Evolutionary conservation across 257 asterid species (phyloP), one percentile per base, ranked within the genome.

Genomic region (Gentiana macrophylla): DNA sequence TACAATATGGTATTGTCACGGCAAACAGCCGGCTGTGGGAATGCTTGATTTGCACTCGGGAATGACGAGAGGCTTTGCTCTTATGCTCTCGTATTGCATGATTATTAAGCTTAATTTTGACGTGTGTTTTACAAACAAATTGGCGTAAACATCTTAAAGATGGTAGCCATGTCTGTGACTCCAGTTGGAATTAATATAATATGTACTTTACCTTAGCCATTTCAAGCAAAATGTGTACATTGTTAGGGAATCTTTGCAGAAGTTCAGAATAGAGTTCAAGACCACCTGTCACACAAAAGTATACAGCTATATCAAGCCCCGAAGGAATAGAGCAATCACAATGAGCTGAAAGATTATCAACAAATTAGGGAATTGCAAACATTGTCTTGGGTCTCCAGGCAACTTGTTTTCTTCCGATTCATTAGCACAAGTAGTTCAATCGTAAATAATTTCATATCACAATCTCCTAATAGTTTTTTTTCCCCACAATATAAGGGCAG

Each of bases 241-340:
- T 92, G 79, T 81, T 79, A 35, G 98, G 98, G 76, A 92, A 92
- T 65, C 94, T 90, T 70, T 80, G 95, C 67, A 92, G 78, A 67
- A 92, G 94, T 76, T 92, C 97, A 36, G 85, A 70, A 68, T 80
- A 88, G 63, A 83, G 70, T 63, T 92, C 98, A 79, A 92, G 66
- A 46, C 97, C 98, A 71, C 94, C 98, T 91, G 86, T 68, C 67
- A 63, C 38, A 65, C 8, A 52, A 52, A 50, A 60, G 35, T 53
- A 11, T 50, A 48, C 1, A 7, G 43, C 35, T 48, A 12, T 43
- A 24, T 24, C 6, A 11, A 8, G 24, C 15, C 36, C 8, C 11
- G 6, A 35, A 62, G 13, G 54, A 13, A 44, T 24, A 6, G 11
- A 56, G 53, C 50, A 52, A 5, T 35, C 60, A 13, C 7, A 51